These are phyloP conservation scores for Domatiomyces catenatus DNA, from an alignment of 2,329 filamentous ascomycete species.

Conservation along the genomic window DNA sequence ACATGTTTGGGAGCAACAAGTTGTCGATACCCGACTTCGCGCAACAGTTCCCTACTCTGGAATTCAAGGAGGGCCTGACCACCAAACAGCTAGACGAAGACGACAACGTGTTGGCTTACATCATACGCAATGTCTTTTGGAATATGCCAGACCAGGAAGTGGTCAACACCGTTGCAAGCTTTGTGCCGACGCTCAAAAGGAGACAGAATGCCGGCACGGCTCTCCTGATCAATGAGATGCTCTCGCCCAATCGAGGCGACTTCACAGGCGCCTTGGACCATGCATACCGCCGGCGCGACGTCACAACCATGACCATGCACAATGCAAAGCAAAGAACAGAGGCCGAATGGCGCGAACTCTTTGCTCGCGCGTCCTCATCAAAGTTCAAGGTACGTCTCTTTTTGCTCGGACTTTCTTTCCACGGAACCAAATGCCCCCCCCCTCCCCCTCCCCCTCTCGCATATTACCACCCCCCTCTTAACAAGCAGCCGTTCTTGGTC, in stretches of 20 bases:
- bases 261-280: slow-evolving; percentile 9
- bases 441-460: too few relatives aligned
- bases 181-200: too few relatives aligned
- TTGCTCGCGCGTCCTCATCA: neutral
- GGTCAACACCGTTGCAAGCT: slow-evolving; percentile 6
- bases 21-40: slow-evolving; percentile 4
- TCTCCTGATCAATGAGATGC: too few relatives aligned
- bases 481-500: too few relatives aligned
- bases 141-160: slow-evolving; percentile 6
- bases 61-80: slow-evolving; percentile 1
- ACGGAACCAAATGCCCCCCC: neutral
- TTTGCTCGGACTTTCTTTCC: neutral
- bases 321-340: slow-evolving; percentile 13
- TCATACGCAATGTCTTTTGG: slow-evolving; percentile 12
- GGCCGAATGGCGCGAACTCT: slow-evolving; percentile 7
- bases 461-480: too few relatives aligned
- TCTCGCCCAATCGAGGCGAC: neutral
- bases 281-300: slow-evolving; percentile 12
- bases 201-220: too few relatives aligned
- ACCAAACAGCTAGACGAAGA: neutral
- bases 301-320: slow-evolving; percentile 15
- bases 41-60: neutral
- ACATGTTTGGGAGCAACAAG: slow-evolving; percentile 2
- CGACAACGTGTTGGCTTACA: slow-evolving; percentile 1
- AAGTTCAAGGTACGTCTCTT: neutral